These are phyloP conservation scores for Trichoderma reesei DNA, from an alignment of 495 filamentous ascomycete species.

Conservation along the genomic window DNA sequence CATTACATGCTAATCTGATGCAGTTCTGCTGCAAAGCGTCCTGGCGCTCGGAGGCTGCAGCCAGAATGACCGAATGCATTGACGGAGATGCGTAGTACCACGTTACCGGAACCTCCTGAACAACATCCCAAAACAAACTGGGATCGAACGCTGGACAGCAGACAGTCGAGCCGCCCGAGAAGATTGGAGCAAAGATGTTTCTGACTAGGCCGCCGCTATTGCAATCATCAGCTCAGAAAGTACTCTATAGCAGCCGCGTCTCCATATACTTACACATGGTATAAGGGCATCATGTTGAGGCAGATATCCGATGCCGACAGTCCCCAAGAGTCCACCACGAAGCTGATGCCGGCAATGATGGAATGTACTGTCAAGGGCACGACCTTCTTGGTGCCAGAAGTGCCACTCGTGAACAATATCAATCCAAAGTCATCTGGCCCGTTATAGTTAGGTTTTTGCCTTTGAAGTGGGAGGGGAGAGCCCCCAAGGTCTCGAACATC, in stretches of 20 bases:
- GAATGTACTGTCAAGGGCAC: constrained; percentile 31
- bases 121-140: constrained; percentile 39
- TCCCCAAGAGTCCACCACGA: constrained; percentile 33
- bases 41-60: constrained; percentile 21
- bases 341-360: constrained; percentile 27
- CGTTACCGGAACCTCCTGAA: constrained; percentile 27
- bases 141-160: constrained; percentile 38
- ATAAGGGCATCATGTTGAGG: constrained; percentile 40
- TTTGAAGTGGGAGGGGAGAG: not conserved
- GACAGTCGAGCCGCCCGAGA: constrained; percentile 32
- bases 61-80: constrained; percentile 37
- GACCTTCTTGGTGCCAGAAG: constrained; percentile 37
- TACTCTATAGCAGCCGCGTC: too few species aligned
- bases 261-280: constrained; percentile 25
- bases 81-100: constrained; percentile 45
- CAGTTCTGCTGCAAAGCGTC: constrained; percentile 26
- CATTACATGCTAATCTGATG: constrained; percentile 35
- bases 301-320: constrained; percentile 27
- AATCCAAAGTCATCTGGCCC: constrained; percentile 26
- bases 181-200: constrained; percentile 31
- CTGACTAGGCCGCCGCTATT: constrained; percentile 26
- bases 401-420: constrained; percentile 38
- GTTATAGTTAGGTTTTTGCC: constrained; percentile 8
- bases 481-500: not conserved
- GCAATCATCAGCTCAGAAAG: not conserved